These are phyloP conservation scores for Coniosporium apollinis DNA, from an alignment of 495 filamentous ascomycete genomes.

Conservation along the genomic window DNA sequence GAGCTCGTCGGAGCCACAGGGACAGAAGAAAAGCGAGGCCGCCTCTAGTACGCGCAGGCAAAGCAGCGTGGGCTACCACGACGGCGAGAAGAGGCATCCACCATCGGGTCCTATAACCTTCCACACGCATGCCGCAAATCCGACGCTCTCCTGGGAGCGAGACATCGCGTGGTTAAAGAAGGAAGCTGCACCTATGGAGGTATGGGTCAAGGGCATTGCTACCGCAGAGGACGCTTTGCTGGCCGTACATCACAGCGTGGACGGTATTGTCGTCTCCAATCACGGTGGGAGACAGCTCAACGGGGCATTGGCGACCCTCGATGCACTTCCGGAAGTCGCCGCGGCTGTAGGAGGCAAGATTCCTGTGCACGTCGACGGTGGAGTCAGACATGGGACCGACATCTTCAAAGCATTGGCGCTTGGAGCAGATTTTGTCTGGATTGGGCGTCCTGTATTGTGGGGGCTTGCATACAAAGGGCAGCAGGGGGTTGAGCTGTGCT, in stretches of 20 bases:
- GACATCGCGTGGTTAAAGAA: conserved; percentile 22
- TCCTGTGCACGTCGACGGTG: conserved; percentile 16
- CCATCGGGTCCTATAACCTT: conserved; percentile 21
- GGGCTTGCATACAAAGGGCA: conserved; percentile 18
- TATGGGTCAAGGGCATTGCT: conserved; percentile 21
- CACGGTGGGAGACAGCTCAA: conserved; percentile 34
- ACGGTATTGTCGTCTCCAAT: conserved; percentile 29
- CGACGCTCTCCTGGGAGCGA: conserved; percentile 22
- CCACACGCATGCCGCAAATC: conserved; percentile 22
- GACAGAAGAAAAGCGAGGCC: conserved; percentile 3
- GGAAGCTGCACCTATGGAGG: conserved; percentile 19
- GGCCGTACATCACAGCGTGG: conserved; percentile 17
- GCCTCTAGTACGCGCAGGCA: not conserved
- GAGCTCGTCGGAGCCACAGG: not conserved
- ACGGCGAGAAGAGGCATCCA: conserved; percentile 13
- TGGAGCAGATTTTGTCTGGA: conserved; percentile 18
- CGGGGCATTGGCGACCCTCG: conserved; percentile 17
- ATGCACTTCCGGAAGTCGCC: conserved; percentile 20
- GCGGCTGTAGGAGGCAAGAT: conserved; percentile 15
- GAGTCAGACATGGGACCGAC: conserved; percentile 16
- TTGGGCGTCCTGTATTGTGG: conserved; percentile 18
- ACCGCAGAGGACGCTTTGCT: conserved; percentile 26
- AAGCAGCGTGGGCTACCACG: conserved; percentile 13
- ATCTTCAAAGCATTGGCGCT: conserved; percentile 20
- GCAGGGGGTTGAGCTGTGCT: conserved; percentile 18